Conservation (phyloP, 768 basidiomycete species). For the Suillus variegatus region DNA sequence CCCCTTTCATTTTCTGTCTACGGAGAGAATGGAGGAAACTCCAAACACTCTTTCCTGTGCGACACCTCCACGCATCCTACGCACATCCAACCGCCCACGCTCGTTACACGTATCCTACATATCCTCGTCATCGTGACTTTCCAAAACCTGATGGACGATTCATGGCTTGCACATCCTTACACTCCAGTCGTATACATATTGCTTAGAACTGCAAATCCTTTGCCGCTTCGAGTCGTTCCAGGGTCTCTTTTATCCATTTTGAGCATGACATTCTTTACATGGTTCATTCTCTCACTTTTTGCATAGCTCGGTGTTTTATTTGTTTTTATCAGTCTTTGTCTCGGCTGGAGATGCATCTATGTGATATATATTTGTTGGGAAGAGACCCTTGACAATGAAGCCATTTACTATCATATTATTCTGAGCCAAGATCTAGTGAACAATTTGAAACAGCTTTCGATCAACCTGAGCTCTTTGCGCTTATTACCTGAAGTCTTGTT, state of each 20-base stretch:
- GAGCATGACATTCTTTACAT: slow-evolving; percentile 8
- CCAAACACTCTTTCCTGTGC: background rate
- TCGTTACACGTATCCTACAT: slow-evolving; percentile 33
- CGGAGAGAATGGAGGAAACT: slow-evolving; percentile 3
- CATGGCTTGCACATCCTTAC: slow-evolving; percentile 15
- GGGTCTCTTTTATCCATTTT: background rate
- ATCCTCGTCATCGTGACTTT: slow-evolving; percentile 16
- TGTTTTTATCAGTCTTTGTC: slow-evolving; percentile 32
- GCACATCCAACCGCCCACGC: slow-evolving; percentile 25
- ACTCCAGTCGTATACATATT: slow-evolving; percentile 22
- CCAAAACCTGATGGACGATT: slow-evolving; percentile 30
- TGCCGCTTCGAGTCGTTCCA: background rate
- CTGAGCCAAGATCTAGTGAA: background rate
- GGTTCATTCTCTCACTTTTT: slow-evolving; percentile 8
- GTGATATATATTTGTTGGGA: slow-evolving; percentile 34
- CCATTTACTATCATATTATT: slow-evolving; percentile 1
- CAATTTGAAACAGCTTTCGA: background rate
- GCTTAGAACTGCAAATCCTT: slow-evolving; percentile 9
- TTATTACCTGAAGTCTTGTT: background rate
- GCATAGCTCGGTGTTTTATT: slow-evolving; percentile 32
- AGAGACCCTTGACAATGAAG: slow-evolving; percentile 5
- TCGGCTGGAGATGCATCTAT: slow-evolving; percentile 24
- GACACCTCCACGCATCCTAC: slow-evolving; percentile 16
- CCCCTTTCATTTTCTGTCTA: slow-evolving; percentile 16
- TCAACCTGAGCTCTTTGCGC: background rate